Percentiles rank a stretch among this genome's conserved stretches.
These are phyloP conservation scores for Trichoderma gamsii DNA, from an alignment of 495 filamentous ascomycete species.

Conservation along the genomic window DNA sequence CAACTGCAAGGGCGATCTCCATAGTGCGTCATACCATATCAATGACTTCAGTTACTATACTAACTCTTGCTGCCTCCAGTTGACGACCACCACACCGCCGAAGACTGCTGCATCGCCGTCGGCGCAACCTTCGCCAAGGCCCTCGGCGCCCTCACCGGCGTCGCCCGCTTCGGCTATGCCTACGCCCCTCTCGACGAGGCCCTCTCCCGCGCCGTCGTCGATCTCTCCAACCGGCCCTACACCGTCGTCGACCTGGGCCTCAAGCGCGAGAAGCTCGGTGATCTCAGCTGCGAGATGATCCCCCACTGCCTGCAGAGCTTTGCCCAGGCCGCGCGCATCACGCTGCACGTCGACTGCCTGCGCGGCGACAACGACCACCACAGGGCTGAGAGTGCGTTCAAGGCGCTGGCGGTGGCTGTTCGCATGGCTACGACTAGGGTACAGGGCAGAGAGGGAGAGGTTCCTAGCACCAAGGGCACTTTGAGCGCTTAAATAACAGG, in stretches of 20 bases:
- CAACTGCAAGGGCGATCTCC: conserved; percentile 77
- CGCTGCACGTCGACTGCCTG: conserved; percentile 85
- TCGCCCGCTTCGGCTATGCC: conserved; percentile 83
- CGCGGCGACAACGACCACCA: conserved; percentile 94
- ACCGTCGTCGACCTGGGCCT: conserved; percentile 74
- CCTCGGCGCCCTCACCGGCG: conserved; percentile 67
- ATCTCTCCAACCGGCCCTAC: conserved; percentile 86
- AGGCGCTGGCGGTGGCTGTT: conserved; percentile 85
- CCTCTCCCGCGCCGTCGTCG: conserved; percentile 86
- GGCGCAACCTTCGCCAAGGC: conserved; percentile 75
- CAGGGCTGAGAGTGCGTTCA: conserved; percentile 93
- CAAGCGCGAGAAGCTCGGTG: conserved; percentile 84
- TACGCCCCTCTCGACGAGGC: conserved; percentile 94
- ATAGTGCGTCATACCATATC: conserved; percentile 54
- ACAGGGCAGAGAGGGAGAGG: conserved; percentile 76
- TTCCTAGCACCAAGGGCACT: conserved; percentile 92
- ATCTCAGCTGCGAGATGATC: conserved; percentile 92
- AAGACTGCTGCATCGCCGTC: conserved; percentile 90
- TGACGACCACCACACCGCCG: conserved; percentile 97
- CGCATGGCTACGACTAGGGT: conserved; percentile 66
- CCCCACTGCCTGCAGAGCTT: conserved; percentile 93
- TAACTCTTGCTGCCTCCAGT: conserved; percentile 44
- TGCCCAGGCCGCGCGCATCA: conserved; percentile 83
- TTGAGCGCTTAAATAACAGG: conserved; percentile 37
- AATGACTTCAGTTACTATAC: not conserved